Evolutionary conservation across 176 grass and related monocot species (phyloP).

Genomic region (Triticum monococcum): DNA sequence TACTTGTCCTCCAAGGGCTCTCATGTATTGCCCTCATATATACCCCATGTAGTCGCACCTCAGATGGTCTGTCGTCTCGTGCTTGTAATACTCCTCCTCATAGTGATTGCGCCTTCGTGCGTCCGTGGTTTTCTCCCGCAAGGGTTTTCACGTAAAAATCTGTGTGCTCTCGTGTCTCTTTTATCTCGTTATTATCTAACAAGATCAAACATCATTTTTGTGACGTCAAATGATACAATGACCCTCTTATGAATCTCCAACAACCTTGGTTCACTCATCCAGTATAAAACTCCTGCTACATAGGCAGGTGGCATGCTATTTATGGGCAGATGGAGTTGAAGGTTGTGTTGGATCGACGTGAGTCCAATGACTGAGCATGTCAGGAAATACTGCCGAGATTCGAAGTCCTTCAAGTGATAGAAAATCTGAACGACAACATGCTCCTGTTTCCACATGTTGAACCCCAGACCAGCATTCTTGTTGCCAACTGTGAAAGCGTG

Average conservation of each 20-base stretch:
- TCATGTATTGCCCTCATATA: no score
- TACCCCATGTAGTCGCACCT: no score
- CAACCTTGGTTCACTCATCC: slow-evolving; percentile 7
- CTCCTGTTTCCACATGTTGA: not conserved
- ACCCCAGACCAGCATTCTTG: not conserved
- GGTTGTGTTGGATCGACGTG: not conserved
- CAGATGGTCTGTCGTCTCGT: no score
- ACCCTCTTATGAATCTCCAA: not conserved
- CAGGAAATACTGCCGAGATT: not conserved
- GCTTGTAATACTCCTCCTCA: no score
- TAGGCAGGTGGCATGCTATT: not conserved
- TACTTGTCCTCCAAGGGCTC: no score
- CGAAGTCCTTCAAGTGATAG: not conserved
- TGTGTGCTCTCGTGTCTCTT: no score
- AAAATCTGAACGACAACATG: not conserved
- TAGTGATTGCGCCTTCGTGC: no score
- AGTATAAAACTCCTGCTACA: not conserved
- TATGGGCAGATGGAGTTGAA: not conserved
- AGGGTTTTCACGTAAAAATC: no score
- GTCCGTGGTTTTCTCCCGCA: no score
- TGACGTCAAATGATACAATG: not conserved
- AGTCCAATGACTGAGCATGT: not conserved
- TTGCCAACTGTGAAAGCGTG: not conserved
- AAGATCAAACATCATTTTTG: not conserved
- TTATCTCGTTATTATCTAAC: no score